phyloP scores from a whole-genome alignment of 163 green algal genomes.

The Scenedesmus sp. region DNA sequence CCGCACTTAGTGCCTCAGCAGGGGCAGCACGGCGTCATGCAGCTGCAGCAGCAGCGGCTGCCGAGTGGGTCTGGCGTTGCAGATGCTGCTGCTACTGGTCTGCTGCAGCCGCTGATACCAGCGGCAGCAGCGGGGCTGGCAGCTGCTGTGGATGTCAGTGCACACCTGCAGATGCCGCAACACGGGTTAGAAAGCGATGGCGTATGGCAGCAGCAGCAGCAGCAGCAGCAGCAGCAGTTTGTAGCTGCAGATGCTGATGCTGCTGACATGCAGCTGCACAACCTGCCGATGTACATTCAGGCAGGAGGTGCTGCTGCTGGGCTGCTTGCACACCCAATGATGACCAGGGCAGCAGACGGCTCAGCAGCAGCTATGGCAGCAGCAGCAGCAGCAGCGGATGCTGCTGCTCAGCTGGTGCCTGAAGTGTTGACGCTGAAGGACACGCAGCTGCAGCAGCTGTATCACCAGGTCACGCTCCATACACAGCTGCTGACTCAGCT shows the following conservation, averaged over 20 bases:
- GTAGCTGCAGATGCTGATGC: not conserved
- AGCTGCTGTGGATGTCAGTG: not conserved
- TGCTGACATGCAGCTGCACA: not conserved
- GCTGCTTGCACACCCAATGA: not conserved
- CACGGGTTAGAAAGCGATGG: not conserved
- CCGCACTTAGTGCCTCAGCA: no score
- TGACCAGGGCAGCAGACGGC: not conserved
- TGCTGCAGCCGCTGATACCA: not conserved
- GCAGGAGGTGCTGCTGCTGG: not conserved
- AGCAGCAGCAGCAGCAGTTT: conserved; percentile 1
- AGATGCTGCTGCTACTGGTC: not conserved
- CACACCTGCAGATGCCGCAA: not conserved
- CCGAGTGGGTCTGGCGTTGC: not conserved
- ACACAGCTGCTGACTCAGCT: conserved; percentile 52
- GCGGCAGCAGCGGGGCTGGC: not conserved
- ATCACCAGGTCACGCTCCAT: conserved; percentile 19
- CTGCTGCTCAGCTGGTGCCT: not conserved
- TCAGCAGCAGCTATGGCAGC: not conserved
- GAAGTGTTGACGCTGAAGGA: conserved; percentile 20
- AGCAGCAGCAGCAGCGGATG: not conserved
- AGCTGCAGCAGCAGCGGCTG: not conserved
- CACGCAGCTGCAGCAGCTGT: not conserved
- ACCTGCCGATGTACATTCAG: not conserved
- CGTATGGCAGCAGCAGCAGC: not conserved
- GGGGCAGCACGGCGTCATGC: no score